A percentile compares a stretch with the other conserved stretches of the same genome.
phyloP scores from a whole-genome alignment of 345 rosid species.

The Lenwebbia sp. region DNA sequence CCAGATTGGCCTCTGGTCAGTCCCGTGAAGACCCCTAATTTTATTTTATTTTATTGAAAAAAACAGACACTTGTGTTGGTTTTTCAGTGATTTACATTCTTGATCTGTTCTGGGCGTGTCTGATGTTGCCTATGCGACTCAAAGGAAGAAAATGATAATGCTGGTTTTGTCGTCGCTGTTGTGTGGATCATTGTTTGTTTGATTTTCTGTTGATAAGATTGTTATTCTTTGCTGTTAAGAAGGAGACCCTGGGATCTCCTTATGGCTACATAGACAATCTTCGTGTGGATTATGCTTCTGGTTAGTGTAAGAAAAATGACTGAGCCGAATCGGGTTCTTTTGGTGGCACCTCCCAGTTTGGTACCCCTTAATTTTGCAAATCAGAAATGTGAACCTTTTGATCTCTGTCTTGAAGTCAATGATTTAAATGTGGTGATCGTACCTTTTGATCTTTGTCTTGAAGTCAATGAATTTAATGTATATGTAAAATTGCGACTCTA shows the following conservation, averaged over 20 bases:
- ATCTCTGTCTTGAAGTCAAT: background rate
- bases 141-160: background rate
- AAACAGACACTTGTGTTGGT: background rate
- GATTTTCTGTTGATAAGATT: background rate
- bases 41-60: background rate
- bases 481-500: background rate
- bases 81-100: background rate
- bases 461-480: background rate
- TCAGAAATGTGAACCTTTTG: background rate
- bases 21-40: background rate
- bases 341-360: background rate
- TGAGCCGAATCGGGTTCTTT: background rate
- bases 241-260: conserved; percentile 15
- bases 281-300: background rate
- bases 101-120: conserved; percentile 38
- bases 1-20: conserved; percentile 74
- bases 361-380: background rate
- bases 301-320: background rate
- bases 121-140: background rate
- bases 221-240: conserved; percentile 1
- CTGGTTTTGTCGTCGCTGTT: background rate
- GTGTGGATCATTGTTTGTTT: background rate
- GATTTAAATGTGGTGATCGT: background rate
- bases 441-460: no score
- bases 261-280: background rate